These are phyloP conservation scores for Chaetomium sp. DNA, from an alignment of 2,329 filamentous ascomycete species.

Conservation along the genomic window DNA sequence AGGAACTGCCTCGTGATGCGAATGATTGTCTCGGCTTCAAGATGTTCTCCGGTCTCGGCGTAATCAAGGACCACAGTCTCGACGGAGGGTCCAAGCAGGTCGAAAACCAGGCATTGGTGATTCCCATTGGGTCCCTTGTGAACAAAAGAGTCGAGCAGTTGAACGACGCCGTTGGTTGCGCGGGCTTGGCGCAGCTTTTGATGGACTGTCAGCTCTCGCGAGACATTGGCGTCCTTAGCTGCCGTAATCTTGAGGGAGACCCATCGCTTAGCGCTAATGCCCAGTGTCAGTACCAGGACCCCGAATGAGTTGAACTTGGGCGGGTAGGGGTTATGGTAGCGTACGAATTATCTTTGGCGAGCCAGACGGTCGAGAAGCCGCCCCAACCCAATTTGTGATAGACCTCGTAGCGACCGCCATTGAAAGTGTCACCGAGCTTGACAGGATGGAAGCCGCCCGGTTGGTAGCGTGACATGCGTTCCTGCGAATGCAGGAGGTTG, in stretches of 20 bases:
- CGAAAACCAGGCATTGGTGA: conserved; percentile 11
- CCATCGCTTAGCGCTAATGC: not conserved
- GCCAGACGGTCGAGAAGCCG: conserved; percentile 10
- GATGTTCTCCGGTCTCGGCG: not conserved
- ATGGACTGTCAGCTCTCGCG: not conserved
- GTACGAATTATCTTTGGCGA: not conserved
- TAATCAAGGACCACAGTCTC: not conserved
- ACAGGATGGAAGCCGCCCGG: conserved; percentile 8
- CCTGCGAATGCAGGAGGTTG: conserved; percentile 8
- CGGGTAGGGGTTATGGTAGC: not conserved
- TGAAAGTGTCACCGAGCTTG: conserved; percentile 2
- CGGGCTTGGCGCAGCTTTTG: not conserved
- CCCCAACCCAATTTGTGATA: conserved; percentile 8
- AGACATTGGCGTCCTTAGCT: not conserved
- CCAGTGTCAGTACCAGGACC: not conserved
- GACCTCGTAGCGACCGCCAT: conserved; percentile 2
- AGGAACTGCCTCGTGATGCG: conserved; percentile 7
- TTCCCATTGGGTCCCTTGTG: conserved; percentile 14
- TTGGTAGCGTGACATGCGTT: not conserved
- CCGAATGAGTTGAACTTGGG: not conserved
- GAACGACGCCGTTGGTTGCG: not conserved
- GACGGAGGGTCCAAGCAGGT: conserved; percentile 9
- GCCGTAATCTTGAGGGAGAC: conserved; percentile 6
- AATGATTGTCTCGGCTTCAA: not conserved
- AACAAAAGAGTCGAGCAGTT: conserved; percentile 10